Conservation (phyloP, 148 eudicot species). For the Chenopodium quinoa region DNA sequence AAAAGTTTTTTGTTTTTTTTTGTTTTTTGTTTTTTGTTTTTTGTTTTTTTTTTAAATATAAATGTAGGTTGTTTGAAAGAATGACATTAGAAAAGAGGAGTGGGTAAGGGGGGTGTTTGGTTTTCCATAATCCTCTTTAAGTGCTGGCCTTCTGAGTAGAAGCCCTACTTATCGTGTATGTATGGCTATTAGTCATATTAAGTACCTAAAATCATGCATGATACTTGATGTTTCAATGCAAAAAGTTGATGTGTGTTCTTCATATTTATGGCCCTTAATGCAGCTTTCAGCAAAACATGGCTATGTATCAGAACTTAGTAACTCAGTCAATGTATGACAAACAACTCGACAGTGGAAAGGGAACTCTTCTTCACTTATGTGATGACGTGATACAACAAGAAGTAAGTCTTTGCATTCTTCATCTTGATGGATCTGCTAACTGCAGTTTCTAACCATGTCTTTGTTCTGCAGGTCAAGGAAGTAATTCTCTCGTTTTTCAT, state of each 20-base stretch:
- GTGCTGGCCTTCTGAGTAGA: not conserved
- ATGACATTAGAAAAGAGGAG: not conserved
- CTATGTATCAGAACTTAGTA: constrained; percentile 74
- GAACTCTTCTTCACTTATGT: constrained; percentile 83
- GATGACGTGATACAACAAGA: constrained; percentile 76
- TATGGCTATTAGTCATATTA: not conserved
- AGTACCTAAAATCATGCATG: not conserved
- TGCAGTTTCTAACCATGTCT: not conserved
- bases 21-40: too few relatives aligned
- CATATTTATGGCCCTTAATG: constrained; percentile 15
- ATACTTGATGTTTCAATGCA: not conserved
- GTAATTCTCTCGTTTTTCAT: constrained; percentile 78
- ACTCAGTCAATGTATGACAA: constrained; percentile 99
- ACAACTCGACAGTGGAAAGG: constrained; percentile 95
- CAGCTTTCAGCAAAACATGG: constrained; percentile 93
- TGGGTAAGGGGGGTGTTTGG: not conserved
- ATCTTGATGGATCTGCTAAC: not conserved
- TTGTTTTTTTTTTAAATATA: too few relatives aligned
- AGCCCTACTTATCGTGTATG: not conserved
- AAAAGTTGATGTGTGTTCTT: not conserved
- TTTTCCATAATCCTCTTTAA: not conserved
- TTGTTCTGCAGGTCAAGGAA: constrained; percentile 77
- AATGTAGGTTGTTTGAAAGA: not conserved
- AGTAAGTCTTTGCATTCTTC: constrained; percentile 29
- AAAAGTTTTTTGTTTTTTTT: not conserved